These are phyloP conservation scores for Hyphodiscus hymeniophilus DNA, from an alignment of 495 filamentous ascomycete genomes.

Conservation along the genomic window DNA sequence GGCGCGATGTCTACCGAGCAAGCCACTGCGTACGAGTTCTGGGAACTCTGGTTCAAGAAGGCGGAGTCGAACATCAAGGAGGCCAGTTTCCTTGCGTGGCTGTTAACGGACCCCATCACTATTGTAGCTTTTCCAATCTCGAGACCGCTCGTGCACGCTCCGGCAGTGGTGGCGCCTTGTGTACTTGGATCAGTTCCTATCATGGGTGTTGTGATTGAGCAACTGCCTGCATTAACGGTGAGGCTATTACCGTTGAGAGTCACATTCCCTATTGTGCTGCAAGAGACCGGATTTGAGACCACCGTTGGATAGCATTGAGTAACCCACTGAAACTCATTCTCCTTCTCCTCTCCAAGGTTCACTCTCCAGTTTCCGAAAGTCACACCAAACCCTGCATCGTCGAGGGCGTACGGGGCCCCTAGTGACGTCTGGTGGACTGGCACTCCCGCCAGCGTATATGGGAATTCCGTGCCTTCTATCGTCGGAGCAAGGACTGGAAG, in stretches of 20 bases:
- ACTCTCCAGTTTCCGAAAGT: not conserved
- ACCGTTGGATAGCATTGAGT: not conserved
- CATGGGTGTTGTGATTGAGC: not conserved
- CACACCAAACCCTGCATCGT: not conserved
- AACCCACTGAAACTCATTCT: not conserved
- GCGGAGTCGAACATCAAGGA: not conserved
- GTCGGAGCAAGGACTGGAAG: not conserved
- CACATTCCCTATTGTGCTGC: not conserved
- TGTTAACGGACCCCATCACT: not conserved
- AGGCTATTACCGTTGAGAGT: not conserved
- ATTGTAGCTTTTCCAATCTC: not conserved
- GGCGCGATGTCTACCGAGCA: not conserved
- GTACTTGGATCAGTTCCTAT: not conserved
- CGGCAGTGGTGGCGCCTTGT: not conserved
- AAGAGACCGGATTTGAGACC: not conserved
- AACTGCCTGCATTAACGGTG: not conserved
- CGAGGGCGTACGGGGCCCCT: not conserved
- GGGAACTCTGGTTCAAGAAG: not conserved
- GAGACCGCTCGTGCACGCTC: not conserved
- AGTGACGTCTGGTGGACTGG: not conserved
- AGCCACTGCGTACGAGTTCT: not conserved
- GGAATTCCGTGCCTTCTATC: not conserved
- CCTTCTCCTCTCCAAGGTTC: not conserved
- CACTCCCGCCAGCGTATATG: not conserved
- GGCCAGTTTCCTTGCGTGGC: not conserved